Evolutionary conservation across 345 rosid genomes (phyloP), one percentile per base, ranked within the genome.

Genomic region (Raphanus sativus): DNA sequence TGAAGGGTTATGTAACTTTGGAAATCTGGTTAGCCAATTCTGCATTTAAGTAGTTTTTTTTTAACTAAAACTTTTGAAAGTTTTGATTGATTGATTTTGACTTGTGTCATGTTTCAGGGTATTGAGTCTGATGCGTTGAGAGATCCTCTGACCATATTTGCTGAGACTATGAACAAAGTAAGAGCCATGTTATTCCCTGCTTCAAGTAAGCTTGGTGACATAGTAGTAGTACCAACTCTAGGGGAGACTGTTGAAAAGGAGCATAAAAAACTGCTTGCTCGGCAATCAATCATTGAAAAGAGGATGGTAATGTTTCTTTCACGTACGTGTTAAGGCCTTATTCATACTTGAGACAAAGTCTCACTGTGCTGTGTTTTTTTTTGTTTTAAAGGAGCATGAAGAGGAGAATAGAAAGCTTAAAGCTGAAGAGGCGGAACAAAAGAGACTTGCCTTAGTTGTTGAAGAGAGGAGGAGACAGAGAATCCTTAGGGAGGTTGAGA

Each of bases 231-330:
- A 77, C 92, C 97, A 6, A 82, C 83, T 54, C 73, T 96, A 67
- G 92, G 84, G 0, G 99, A 91, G 69, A 86, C 83, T 55, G 91
- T 96, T 60, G 97, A 93, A 48, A 93, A 87, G 82, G 98, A 96
- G 76, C 97, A 96, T 81, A 93, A 86, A 83, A 88, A 90, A 73
- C 88, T 96, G 62, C 96, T 93, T 70, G 99, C 98, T 70, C 85
- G 98, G 73, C 91, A 93, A 80, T 86, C 97, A 55, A 87, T 96
- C 75, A 96, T 96, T 73, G 98, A 93, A 83, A 91, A 91, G 81
- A 87, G 98, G 86, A 85, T 91, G 95, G 99, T 91, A 21, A 88
- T 78, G 87, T 92, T 87, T 80, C 48, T 7, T 40, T 21, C 21
- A 21, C 21, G 21, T 52, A 48, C 56, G 24, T 75, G 10, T 21